Evolutionary conservation across 169 alveolate genomes (phyloP).

Genomic region (Plasmodium gaboni): DNA sequence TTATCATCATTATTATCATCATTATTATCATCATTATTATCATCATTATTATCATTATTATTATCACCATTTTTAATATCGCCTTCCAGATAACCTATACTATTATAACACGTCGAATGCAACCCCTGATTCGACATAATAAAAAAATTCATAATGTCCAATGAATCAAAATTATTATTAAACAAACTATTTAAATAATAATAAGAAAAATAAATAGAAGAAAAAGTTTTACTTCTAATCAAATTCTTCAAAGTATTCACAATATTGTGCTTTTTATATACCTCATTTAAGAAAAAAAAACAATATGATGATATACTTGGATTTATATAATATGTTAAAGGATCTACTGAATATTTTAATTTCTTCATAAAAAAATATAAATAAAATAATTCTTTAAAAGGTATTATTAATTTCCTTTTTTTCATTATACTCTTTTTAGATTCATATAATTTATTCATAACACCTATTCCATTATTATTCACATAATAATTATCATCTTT

Average conservation of each 20-base stretch:
- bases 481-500: not conserved
- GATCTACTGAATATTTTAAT: conserved; percentile 74
- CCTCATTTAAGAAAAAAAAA: conserved; percentile 48
- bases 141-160: conserved; percentile 44
- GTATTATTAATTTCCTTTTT: conserved; percentile 26
- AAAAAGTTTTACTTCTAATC: conserved; percentile 34
- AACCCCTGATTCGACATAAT: conserved; percentile 41
- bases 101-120: conserved; percentile 22
- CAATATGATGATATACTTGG: conserved; percentile 68
- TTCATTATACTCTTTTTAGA: conserved; percentile 10
- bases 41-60: conserved; percentile 2
- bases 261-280: conserved; percentile 3
- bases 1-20: conserved; percentile 1
- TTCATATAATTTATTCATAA: not conserved
- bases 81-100: not conserved
- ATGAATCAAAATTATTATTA: conserved; percentile 18
- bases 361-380: conserved; percentile 70
- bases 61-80: not conserved
- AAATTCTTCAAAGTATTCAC: conserved; percentile 10
- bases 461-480: not conserved
- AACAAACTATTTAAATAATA: conserved; percentile 26
- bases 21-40: not conserved
- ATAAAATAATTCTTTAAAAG: conserved; percentile 70
- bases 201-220: conserved; percentile 45
- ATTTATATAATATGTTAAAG: conserved; percentile 54